Conservation (phyloP, 164 flowering plant genomes). For the Dillenia turbinata region DNA sequence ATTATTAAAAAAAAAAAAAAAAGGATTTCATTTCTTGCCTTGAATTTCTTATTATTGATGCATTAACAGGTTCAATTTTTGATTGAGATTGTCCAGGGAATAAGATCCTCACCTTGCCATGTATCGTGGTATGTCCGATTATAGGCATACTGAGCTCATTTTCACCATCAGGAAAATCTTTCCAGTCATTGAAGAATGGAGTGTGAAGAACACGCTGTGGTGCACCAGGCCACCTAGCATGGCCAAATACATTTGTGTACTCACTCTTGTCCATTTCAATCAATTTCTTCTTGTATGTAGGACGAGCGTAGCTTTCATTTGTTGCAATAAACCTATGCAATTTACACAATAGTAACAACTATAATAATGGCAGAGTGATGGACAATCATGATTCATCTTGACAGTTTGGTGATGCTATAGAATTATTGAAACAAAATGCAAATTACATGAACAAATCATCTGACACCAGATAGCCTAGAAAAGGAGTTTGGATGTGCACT, state of each 20-base stretch:
- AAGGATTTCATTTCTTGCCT: neutral
- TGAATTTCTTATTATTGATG: too few species aligned
- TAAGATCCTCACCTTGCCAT: slow-evolving; percentile 52
- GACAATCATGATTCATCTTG: too few species aligned
- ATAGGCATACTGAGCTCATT: slow-evolving; percentile 64
- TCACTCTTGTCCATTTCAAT: slow-evolving; percentile 47
- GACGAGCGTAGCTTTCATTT: slow-evolving; percentile 87
- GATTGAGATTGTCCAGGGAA: neutral
- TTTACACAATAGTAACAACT: neutral
- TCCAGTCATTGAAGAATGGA: slow-evolving; percentile 58
- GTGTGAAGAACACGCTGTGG: slow-evolving; percentile 76
- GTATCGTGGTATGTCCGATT: slow-evolving; percentile 69
- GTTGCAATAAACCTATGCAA: slow-evolving; percentile 76
- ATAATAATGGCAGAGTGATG: too few species aligned
- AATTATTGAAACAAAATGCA: too few species aligned
- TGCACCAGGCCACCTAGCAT: slow-evolving; percentile 94
- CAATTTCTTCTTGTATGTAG: slow-evolving; percentile 49
- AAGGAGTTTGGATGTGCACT: too few species aligned
- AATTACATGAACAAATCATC: too few species aligned
- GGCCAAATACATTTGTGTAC: slow-evolving; percentile 73
- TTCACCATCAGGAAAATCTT: slow-evolving; percentile 52
- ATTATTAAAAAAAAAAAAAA: neutral
- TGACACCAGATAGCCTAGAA: too few species aligned
- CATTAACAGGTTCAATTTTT: neutral
- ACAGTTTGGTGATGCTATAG: too few species aligned